Base-by-base conservation (phyloP, 768 basidiomycete genomes). In the Lyophyllum atratum region DNA sequence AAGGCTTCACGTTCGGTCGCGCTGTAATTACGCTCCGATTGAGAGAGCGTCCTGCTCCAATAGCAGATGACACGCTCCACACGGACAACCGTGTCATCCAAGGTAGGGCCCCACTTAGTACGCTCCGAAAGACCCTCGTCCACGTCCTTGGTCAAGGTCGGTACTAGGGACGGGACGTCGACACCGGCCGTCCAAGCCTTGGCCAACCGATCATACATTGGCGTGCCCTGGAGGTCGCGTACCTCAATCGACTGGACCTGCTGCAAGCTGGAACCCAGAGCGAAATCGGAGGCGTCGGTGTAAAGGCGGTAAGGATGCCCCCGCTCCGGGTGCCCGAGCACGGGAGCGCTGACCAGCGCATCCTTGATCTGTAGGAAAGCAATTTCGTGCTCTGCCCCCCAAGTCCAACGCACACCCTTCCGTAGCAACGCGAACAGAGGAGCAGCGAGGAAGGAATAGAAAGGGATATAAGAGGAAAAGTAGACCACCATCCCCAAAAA, bases 401-500 rank as follows among this genome's bases (percentile, higher is more conserved):
- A n/a, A n/a, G n/a, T n/a, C n/a, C n/a, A n/a, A n/a, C n/a, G n/a
- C n/a, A n/a, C n/a, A n/a, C n/a, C n/a, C n/a, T n/a, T n/a, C n/a
- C n/a, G n/a, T n/a, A n/a, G n/a, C n/a, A n/a, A 0, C 40, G 59
- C 46, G 48, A 77, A 77, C 4, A 76, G 59, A 0, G 74, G 76
- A 0, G 61, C 42, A 1, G 67, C 73, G 2, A 75, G 71, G 52
- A 62, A 67, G 0, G 75, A 60, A 56, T 74, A 76, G 46, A 60
- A 71, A 3, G 71, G 72, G 15, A 77, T 71, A 58, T 71, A 77
- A 0, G 60, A 33, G 0, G 73, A 61, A 55, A 76, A 76, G 49
- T 76, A 76, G 0, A 75, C 72, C 33, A 72, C 68, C 71, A 72
- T 74, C 5, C 75, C 75, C 0, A 75, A 54, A 58, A 73, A 76